These are phyloP conservation scores for Tetradesmus lagerheimii DNA, from an alignment of 139 green algal species.

Conservation along the genomic window DNA sequence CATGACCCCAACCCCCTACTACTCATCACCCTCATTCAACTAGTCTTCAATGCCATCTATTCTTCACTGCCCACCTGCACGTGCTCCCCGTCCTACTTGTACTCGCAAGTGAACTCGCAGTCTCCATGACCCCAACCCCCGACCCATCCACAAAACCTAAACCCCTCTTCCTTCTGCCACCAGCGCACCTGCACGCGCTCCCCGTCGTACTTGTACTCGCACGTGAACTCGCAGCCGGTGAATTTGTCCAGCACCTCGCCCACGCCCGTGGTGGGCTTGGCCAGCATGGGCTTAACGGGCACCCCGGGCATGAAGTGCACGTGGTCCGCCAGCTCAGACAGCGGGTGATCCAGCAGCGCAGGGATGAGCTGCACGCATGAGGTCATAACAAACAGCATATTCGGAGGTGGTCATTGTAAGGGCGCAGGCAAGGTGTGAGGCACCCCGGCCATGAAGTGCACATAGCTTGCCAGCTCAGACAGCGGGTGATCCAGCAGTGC, in stretches of 20 bases:
- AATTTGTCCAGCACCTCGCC: constrained; percentile 96
- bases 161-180: no score
- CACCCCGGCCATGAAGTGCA: no score
- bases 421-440: neutral
- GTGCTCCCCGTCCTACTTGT: constrained; percentile 99
- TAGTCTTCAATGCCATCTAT: no score
- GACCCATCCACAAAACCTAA: no score
- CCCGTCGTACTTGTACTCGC: constrained; percentile 99
- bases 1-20: no score
- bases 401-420: no score
- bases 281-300: constrained; percentile 93
- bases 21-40: neutral
- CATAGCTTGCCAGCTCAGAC: no score
- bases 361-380: constrained; percentile 77
- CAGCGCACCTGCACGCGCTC: constrained; percentile 88
- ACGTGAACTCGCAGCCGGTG: constrained; percentile 89
- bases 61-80: constrained; percentile 84
- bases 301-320: constrained; percentile 86
- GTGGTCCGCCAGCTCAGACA: constrained; percentile 72
- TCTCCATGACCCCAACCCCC: constrained; percentile 49
- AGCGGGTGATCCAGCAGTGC: constrained; percentile 74
- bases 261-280: constrained; percentile 93
- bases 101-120: constrained; percentile 95
- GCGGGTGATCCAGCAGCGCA: constrained; percentile 79
- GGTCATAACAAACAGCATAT: no score